Percentiles rank a stretch among this genome's conserved stretches.
Evolutionary conservation across 176 grass and related monocot genomes (phyloP).

Genomic region (Bromus sterilis): DNA sequence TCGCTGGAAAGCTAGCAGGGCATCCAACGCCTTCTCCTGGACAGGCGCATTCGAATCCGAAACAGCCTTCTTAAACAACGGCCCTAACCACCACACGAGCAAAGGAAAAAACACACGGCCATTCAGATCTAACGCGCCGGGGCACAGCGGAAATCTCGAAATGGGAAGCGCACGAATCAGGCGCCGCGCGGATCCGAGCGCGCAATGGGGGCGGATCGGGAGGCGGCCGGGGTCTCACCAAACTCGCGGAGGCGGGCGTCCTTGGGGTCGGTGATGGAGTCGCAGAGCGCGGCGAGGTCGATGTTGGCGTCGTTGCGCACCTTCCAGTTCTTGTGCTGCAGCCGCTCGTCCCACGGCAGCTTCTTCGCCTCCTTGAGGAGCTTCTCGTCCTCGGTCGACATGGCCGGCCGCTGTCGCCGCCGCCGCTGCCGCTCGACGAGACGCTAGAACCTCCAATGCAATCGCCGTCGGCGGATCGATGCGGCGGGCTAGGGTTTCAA

Average conservation of each 20-base stretch:
- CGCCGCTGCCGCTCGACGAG: neutral
- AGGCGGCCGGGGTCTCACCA: slow-evolving; percentile 42
- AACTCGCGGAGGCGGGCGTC: slow-evolving; percentile 89
- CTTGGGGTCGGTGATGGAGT: slow-evolving; percentile 93
- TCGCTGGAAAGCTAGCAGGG: slow-evolving; percentile 77
- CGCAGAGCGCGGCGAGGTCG: slow-evolving; percentile 83
- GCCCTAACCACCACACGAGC: slow-evolving; percentile 38
- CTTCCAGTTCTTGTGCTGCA: slow-evolving; percentile 99
- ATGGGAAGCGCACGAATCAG: slow-evolving; percentile 3
- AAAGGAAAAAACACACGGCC: neutral
- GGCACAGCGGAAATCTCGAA: neutral
- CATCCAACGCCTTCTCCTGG: slow-evolving; percentile 95
- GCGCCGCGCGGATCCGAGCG: slow-evolving; percentile 25
- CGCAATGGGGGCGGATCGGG: slow-evolving; percentile 15
- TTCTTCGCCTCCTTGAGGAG: slow-evolving; percentile 99
- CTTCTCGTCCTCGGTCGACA: slow-evolving; percentile 99
- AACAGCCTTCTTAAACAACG: slow-evolving; percentile 93
- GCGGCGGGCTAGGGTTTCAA: slow-evolving; percentile 42
- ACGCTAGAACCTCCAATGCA: neutral
- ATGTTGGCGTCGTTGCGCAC: slow-evolving; percentile 98
- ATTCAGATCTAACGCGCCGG: slow-evolving; percentile 45
- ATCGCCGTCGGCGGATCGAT: slow-evolving; percentile 9
- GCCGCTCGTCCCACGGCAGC: slow-evolving; percentile 90
- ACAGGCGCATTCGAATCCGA: slow-evolving; percentile 95
- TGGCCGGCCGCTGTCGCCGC: slow-evolving; percentile 22